Conservation (phyloP, 805 yeast genomes). For the Zygosaccharomyces bisporus region DNA sequence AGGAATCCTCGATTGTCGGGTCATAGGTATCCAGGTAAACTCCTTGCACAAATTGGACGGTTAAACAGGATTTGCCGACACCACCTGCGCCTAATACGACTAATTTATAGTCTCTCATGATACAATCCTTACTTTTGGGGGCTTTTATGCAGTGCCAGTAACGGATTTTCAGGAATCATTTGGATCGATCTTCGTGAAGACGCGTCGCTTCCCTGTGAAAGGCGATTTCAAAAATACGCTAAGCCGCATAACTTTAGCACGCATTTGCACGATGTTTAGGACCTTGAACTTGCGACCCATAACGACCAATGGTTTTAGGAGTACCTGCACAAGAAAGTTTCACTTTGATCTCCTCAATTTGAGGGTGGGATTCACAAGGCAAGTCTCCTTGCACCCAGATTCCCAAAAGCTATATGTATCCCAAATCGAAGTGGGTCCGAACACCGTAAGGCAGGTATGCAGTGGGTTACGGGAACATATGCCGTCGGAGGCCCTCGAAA, state of each 20-base stretch:
- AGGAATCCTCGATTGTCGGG: conserved; percentile 96
- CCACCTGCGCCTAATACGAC: conserved; percentile 97
- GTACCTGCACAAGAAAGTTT: conserved; percentile 1
- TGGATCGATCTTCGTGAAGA: not conserved
- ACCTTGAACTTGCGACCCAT: not conserved
- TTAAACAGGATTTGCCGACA: conserved; percentile 91
- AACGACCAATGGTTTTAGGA: not conserved
- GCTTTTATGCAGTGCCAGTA: too few species aligned
- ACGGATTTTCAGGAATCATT: too few species aligned
- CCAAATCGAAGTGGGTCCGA: conserved; percentile 37
- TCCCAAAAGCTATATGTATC: conserved; percentile 62
- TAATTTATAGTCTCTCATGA: conserved; percentile 69
- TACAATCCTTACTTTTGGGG: not conserved
- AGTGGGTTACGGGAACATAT: conserved; percentile 54
- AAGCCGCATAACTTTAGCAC: not conserved
- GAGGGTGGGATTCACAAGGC: conserved; percentile 47
- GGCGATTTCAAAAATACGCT: not conserved
- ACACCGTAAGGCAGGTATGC: conserved; percentile 41
- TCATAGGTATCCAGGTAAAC: conserved; percentile 88
- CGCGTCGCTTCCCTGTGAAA: conserved; percentile 5
- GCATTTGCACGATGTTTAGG: not conserved
- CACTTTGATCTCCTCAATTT: conserved; percentile 28
- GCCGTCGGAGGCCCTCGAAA: conserved; percentile 38
- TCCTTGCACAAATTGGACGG: conserved; percentile 89
- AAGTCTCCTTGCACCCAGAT: conserved; percentile 48